Conservation (phyloP, 306 rosid species). For the Trifolium pratense region DNA sequence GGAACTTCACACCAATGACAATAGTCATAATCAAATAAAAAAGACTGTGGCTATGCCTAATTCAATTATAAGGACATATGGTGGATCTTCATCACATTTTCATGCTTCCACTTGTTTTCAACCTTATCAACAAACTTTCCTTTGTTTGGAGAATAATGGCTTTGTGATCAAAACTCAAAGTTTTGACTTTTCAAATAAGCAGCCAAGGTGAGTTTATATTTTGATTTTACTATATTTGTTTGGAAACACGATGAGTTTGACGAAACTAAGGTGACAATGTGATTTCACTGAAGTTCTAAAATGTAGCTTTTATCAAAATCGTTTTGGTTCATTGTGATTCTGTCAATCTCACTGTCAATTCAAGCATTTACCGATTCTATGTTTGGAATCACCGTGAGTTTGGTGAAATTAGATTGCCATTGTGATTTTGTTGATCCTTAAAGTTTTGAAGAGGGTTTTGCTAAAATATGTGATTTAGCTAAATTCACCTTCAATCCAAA, state of each 20-base stretch:
- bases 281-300: not conserved
- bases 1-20: slow-evolving; percentile 56
- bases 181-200: slow-evolving; percentile 47
- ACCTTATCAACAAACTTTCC: slow-evolving; percentile 48
- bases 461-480: too few relatives aligned
- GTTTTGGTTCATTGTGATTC: not conserved
- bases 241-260: not conserved
- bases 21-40: slow-evolving; percentile 3
- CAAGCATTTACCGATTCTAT: not conserved
- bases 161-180: slow-evolving; percentile 41
- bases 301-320: not conserved
- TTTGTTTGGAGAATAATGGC: slow-evolving; percentile 42
- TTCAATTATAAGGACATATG: too few relatives aligned
- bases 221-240: slow-evolving; percentile 1
- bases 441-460: too few relatives aligned
- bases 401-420: too few relatives aligned
- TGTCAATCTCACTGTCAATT: not conserved
- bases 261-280: not conserved
- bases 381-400: too few relatives aligned
- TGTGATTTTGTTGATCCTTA: too few relatives aligned
- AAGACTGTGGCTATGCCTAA: too few relatives aligned
- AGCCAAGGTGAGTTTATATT: slow-evolving; percentile 50
- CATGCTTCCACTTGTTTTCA: slow-evolving; percentile 43
- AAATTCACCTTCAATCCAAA: too few relatives aligned
- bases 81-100: slow-evolving; percentile 52